Evolutionary conservation across 2,329 filamentous ascomycete genomes (phyloP), one percentile per base, ranked within the genome.

Genomic region (Phyllosticta paracitricarpa): DNA sequence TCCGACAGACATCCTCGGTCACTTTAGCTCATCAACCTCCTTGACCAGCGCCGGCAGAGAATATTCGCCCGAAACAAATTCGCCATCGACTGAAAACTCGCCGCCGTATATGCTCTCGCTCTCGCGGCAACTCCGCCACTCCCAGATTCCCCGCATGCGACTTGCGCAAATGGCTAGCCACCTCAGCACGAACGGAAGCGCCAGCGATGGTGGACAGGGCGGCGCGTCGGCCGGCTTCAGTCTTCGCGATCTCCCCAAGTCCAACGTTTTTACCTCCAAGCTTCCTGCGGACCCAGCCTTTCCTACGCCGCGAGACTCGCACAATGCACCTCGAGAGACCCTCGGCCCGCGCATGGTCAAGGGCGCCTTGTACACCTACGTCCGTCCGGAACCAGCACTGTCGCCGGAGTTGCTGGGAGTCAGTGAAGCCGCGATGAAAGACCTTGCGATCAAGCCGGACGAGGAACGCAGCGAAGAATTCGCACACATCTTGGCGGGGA

Each of bases 301-400:
- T 71, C 87, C 91, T 17, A 95, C 91, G 0, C 91, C 94, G 0
- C 82, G 85, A 63, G 82, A 82, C 63, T 97, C 93, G 0, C 90
- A 97, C 74, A 82, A 84, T 66, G 91, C 90, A 0, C 87, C 91
- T 1, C 85, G 93, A 68, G 82, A 88, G 61, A 78, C 87, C 40
- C 86, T 97, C 56, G 82, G 83, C 0, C 93, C 94, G 17, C 88
- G 92, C 56, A 81, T 91, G 72, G 94, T 99, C 51, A 90, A 87
- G 71, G 84, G 86, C 63, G 93, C 94, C 3, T 76, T 93, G 57
- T 99, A 89, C 76, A 96, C 92, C 8, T 99, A 87, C 80, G 91
- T 99, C 22, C 85, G 91, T 3, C 94, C 94, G 0, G 88, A 93
- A 68, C 75, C 80, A 22, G 82, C 86, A 26, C 79, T 86, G 64